Conservation (phyloP, 75 land plant genomes). For the Selaginella moellendorffii region DNA sequence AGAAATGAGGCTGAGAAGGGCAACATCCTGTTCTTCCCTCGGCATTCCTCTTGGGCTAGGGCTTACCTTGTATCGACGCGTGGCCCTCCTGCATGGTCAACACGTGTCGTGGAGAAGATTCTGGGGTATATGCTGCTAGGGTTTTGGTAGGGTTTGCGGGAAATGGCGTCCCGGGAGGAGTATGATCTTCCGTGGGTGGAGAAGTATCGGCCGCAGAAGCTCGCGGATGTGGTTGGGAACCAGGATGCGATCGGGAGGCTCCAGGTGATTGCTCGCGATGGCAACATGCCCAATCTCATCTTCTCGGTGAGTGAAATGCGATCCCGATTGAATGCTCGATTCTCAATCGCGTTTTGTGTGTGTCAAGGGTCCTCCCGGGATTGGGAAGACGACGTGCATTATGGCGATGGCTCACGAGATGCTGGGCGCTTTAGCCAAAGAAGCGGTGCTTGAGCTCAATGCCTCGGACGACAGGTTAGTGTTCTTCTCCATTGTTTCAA, state of each 20-base stretch:
- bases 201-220: conserved; percentile 82
- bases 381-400: conserved; percentile 96
- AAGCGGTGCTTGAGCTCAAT: conserved; percentile 90
- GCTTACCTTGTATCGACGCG: no score
- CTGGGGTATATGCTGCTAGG: no score
- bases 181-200: conserved; percentile 98
- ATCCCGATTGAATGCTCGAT: no score
- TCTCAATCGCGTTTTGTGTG: no score
- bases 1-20: no score
- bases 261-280: conserved; percentile 88
- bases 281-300: conserved; percentile 99
- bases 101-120: no score
- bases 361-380: conserved; percentile 96
- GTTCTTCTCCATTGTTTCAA: no score
- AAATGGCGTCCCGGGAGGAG: no score
- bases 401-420: conserved; percentile 97
- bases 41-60: no score
- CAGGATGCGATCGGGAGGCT: conserved; percentile 82
- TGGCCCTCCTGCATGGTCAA: no score
- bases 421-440: conserved; percentile 65
- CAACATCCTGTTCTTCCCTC: no score
- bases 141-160: no score
- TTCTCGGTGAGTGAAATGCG: conserved; percentile 42
- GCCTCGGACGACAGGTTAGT: conserved; percentile 94
- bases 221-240: conserved; percentile 86